phyloP scores from a whole-genome alignment of 2,329 filamentous ascomycete genomes.

The Colletotrichum brevisporum region DNA sequence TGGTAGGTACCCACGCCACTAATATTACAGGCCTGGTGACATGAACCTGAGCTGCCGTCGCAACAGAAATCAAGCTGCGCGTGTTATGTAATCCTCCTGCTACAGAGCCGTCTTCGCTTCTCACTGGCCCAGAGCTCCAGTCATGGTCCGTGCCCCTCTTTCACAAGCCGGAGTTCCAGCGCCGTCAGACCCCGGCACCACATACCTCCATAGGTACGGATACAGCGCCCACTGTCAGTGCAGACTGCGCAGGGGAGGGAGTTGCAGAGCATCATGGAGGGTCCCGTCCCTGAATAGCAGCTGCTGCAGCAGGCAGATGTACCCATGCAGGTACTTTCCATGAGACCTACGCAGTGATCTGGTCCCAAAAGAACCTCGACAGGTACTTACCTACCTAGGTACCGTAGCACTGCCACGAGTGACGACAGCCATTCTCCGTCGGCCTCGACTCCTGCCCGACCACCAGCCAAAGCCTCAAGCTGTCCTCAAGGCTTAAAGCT shows the following conservation, averaged over 20 bases:
- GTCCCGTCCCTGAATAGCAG: too few relatives aligned
- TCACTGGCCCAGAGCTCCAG: slow-evolving; percentile 17
- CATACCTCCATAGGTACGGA: too few relatives aligned
- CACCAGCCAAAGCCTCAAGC: slow-evolving; percentile 37
- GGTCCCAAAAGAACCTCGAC: too few relatives aligned
- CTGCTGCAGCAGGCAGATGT: too few relatives aligned
- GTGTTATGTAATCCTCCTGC: slow-evolving; percentile 26
- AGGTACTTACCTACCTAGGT: neutral
- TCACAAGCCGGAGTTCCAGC: slow-evolving; percentile 31
- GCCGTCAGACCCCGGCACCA: neutral
- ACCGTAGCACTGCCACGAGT: slow-evolving; percentile 27
- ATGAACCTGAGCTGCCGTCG: slow-evolving; percentile 8
- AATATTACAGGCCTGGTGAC: slow-evolving; percentile 6
- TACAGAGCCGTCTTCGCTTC: neutral
- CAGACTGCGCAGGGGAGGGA: neutral
- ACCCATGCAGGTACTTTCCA: too few relatives aligned
- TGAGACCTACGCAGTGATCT: too few relatives aligned
- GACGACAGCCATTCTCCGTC: slow-evolving; percentile 40
- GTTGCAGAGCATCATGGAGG: too few relatives aligned
- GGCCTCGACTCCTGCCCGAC: slow-evolving; percentile 15
- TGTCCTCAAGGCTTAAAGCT: slow-evolving; percentile 37
- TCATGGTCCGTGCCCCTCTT: slow-evolving; percentile 20
- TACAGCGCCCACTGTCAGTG: slow-evolving; percentile 13
- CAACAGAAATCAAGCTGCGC: too few relatives aligned
- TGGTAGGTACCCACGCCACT: too few relatives aligned